Conservation (phyloP, 805 yeast species). For the Kazachstania bromeliacearum region DNA sequence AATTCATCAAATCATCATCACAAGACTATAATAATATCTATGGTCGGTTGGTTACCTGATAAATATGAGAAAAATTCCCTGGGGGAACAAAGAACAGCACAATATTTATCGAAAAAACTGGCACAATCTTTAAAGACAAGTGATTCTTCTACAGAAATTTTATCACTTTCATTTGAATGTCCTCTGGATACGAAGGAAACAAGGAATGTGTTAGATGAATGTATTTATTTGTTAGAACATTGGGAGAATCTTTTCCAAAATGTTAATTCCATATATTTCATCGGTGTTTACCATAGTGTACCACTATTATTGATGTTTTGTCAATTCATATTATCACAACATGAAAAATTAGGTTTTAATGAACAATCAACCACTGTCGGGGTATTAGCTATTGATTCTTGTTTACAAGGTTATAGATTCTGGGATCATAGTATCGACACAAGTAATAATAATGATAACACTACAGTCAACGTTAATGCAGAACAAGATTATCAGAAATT, state of each 20-base stretch:
- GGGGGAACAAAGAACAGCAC: slow-evolving; percentile 22
- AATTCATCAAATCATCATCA: slow-evolving; percentile 6
- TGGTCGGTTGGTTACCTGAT: slow-evolving; percentile 28
- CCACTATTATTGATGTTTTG: slow-evolving; percentile 41
- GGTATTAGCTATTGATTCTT: slow-evolving; percentile 30
- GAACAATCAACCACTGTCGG: slow-evolving; percentile 22
- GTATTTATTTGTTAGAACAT: slow-evolving; percentile 36
- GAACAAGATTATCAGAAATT: slow-evolving; percentile 17
- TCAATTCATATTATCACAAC: slow-evolving; percentile 34
- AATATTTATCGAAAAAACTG: slow-evolving; percentile 21
- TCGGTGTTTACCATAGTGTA: slow-evolving; percentile 45
- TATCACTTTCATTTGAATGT: slow-evolving; percentile 29
- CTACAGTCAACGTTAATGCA: slow-evolving; percentile 6
- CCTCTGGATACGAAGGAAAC: slow-evolving; percentile 24
- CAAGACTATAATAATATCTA: slow-evolving; percentile 24
- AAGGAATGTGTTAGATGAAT: slow-evolving; percentile 34
- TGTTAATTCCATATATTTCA: slow-evolving; percentile 41
- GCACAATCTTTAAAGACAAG: slow-evolving; percentile 24
- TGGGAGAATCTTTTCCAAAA: slow-evolving; percentile 41
- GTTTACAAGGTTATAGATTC: slow-evolving; percentile 31
- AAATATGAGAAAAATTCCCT: slow-evolving; percentile 24
- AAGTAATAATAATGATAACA: background rate
- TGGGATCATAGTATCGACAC: slow-evolving; percentile 34
- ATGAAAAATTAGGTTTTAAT: slow-evolving; percentile 13
- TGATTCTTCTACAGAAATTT: slow-evolving; percentile 7